Evolutionary conservation across 2,329 filamentous ascomycete genomes (phyloP).

Genomic region (Stromatinia cepivora): DNA sequence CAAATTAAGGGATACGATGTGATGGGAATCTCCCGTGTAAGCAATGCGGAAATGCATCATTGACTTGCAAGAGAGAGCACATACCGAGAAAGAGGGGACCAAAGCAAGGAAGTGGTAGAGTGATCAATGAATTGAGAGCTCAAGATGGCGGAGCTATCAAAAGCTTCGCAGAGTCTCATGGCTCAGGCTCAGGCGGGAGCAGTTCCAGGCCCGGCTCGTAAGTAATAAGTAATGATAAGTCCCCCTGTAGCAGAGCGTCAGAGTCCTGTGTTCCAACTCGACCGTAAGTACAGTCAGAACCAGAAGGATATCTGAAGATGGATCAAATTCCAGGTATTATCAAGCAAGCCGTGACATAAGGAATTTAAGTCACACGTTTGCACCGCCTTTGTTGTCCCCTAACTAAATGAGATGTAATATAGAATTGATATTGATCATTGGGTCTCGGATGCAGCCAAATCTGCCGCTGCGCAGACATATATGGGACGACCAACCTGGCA

Average conservation of each 20-base stretch:
- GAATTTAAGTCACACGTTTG: neutral
- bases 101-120: constrained; percentile 61
- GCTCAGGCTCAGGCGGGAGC: constrained; percentile 28
- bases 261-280: too few species aligned
- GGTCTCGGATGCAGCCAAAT: constrained; percentile 31
- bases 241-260: neutral
- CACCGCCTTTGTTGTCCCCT: neutral
- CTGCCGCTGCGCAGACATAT: constrained; percentile 29
- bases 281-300: neutral
- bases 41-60: constrained; percentile 58
- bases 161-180: constrained; percentile 40
- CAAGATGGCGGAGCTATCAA: constrained; percentile 46
- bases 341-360: neutral
- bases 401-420: constrained; percentile 8
- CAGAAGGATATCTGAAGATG: neutral
- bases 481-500: constrained; percentile 29
- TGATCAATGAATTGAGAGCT: constrained; percentile 61
- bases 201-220: constrained; percentile 34
- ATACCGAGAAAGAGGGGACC: constrained; percentile 64
- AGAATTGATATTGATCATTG: constrained; percentile 34
- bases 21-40: constrained; percentile 55
- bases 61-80: constrained; percentile 64
- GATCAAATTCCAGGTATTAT: neutral
- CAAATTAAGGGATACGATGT: constrained; percentile 46
- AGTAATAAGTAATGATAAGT: constrained; percentile 30